Base-by-base conservation (phyloP, 495 filamentous ascomycete species). In the Tetracladium marchalianum region DNA sequence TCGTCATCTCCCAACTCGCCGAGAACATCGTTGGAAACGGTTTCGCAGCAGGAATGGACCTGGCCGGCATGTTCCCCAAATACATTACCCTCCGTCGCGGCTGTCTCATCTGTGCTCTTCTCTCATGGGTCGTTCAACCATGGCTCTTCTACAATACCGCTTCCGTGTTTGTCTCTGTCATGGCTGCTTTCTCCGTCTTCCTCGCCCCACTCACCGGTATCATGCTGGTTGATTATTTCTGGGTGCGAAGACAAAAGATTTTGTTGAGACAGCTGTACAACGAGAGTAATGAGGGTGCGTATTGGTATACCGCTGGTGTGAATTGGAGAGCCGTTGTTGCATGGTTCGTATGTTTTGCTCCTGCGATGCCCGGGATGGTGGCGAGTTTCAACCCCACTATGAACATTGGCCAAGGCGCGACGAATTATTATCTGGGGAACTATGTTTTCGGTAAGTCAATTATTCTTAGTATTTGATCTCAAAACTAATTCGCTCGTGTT, bases 81-180 rank as follows among this genome's bases (percentile, higher is more conserved):
- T 72, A 66, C 50, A 70, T 73, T 52, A 69, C 70, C 46, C 68
- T 72, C 36, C 58, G 68, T 8, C 66, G 70, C 13, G 69, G 69
- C 8, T 58, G 57, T 4, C 67, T 62, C 44, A 54, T 70, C 33
- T 55, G 54, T n/a, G 59, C 63, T 31, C 45, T 72, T 15, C 49
- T 71, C 24, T 62, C 63, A 11, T 53, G 71, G 16, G 64, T 64
- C 9, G 65, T 67, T 22, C 61, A 65, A 24, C 72, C 72, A 4
- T 75, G 71, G 72, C 62, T 71, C 24, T 60, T 73, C 2, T 62
- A 72, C 35, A 67, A 64, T 38, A 61, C 56, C 15, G 67, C 71
- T 4, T 59, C 57, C 4, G 70, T 63, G 4, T 75, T 73, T 47
- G 62, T 75, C 46, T 63, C 58, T 4, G 68, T 75, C 6, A 50